phyloP scores from a whole-genome alignment of 805 yeast species.

The Saccharomycopsis sp. region DNA sequence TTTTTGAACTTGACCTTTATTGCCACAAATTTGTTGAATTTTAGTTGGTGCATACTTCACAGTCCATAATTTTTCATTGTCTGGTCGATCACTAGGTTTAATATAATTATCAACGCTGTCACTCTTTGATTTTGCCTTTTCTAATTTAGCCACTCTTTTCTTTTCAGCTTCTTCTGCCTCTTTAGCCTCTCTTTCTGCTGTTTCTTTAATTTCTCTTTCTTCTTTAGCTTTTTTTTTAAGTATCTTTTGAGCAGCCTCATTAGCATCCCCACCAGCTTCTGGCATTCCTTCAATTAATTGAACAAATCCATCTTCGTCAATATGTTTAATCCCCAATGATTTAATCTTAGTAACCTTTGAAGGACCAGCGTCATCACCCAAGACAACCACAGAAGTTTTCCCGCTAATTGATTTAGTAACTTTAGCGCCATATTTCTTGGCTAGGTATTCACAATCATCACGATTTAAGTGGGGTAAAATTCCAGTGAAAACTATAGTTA shows the following conservation, averaged over 20 bases:
- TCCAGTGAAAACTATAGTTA: constrained; percentile 93
- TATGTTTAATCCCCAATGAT: constrained; percentile 66
- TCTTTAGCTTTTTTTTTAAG: constrained; percentile 62
- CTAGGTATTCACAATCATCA: constrained; percentile 64
- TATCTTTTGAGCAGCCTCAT: constrained; percentile 70
- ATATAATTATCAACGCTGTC: constrained; percentile 20
- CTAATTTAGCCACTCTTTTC: constrained; percentile 23
- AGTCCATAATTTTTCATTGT: constrained; percentile 80
- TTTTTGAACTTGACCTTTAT: constrained; percentile 64
- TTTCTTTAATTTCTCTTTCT: constrained; percentile 47
- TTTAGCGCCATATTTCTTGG: constrained; percentile 84
- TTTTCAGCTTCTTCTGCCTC: constrained; percentile 37
- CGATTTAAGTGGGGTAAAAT: constrained; percentile 74
- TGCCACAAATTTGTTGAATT: constrained; percentile 80
- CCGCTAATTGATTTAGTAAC: constrained; percentile 82
- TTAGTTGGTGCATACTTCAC: constrained; percentile 82
- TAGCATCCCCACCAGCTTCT: constrained; percentile 85
- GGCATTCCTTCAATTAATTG: constrained; percentile 76
- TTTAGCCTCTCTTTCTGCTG: constrained; percentile 40
- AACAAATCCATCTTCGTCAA: constrained; percentile 80
- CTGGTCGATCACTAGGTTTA: constrained; percentile 34
- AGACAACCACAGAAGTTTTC: constrained; percentile 79
- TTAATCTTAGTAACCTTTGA: constrained; percentile 81
- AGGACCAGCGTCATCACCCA: constrained; percentile 96
- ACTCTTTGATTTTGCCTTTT: constrained; percentile 17